Conservation (phyloP, 1,284 basidiomycete species). For the Lentinula novae-zelandiae region DNA sequence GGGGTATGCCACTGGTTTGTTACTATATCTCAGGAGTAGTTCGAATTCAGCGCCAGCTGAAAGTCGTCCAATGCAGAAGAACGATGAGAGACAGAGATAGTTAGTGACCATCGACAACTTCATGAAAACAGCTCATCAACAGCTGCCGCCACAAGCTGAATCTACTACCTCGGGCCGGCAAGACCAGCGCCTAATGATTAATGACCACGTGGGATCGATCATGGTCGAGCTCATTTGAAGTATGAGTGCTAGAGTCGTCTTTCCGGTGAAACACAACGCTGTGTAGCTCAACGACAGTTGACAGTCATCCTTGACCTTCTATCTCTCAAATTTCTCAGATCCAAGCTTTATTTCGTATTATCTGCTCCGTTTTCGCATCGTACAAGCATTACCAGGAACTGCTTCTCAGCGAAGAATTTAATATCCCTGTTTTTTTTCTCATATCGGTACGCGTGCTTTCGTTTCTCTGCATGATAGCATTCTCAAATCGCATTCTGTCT, state of each 20-base stretch:
- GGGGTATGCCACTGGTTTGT: no score
- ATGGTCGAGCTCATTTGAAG: not conserved
- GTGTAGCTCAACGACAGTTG: not conserved
- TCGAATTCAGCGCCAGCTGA: no score
- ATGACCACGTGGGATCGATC: not conserved
- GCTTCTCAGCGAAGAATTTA: not conserved
- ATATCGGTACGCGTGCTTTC: slow-evolving; percentile 1
- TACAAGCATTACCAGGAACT: not conserved
- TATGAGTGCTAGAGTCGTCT: not conserved
- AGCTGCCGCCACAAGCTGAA: no score
- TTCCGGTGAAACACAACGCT: not conserved
- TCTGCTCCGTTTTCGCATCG: not conserved
- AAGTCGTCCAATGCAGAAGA: no score
- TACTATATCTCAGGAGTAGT: no score
- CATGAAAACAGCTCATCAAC: no score
- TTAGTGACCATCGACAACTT: no score
- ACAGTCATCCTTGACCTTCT: not conserved
- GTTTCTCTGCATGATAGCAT: not conserved
- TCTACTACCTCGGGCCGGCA: not conserved
- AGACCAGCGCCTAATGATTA: not conserved
- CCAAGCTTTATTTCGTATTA: not conserved
- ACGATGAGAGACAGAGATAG: no score
- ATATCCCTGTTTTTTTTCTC: not conserved
- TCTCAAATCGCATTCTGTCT: not conserved
- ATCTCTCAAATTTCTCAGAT: not conserved